A percentile compares a stretch with the other conserved stretches of the same genome.
These are phyloP conservation scores for Candida arabinofermentans DNA, from an alignment of 805 yeast species.

Conservation along the genomic window DNA sequence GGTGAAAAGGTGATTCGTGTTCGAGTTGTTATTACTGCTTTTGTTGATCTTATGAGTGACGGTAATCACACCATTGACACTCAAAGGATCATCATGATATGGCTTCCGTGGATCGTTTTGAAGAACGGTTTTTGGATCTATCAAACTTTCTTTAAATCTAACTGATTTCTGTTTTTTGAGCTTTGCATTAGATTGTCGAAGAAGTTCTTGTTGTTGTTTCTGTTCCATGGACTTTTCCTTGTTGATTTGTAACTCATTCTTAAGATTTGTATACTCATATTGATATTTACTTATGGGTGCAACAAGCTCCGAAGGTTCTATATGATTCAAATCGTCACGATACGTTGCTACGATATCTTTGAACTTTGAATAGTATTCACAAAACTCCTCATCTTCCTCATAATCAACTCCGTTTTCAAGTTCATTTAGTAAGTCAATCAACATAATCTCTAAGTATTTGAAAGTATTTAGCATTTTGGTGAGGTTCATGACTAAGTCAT, in stretches of 20 bases:
- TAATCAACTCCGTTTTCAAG: background rate
- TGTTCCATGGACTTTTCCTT: background rate
- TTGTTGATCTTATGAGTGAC: background rate
- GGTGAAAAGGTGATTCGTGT: slow-evolving; percentile 7
- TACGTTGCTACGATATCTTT: background rate
- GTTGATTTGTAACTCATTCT: background rate
- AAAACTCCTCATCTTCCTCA: background rate
- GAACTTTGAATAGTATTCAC: background rate
- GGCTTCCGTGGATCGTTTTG: slow-evolving; percentile 2
- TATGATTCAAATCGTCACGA: background rate
- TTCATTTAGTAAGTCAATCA: slow-evolving; percentile 12
- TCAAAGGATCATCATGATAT: slow-evolving; percentile 12
- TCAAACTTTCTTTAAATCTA: slow-evolving; percentile 21
- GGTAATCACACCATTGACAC: background rate
- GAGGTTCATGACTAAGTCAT: slow-evolving; percentile 10
- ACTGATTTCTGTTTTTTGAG: slow-evolving; percentile 22
- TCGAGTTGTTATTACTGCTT: background rate
- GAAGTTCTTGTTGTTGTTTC: background rate
- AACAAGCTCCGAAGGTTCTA: background rate
- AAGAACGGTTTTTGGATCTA: slow-evolving; percentile 12
- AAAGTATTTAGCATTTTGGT: slow-evolving; percentile 10
- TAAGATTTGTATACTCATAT: background rate
- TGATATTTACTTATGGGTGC: background rate
- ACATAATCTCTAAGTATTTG: slow-evolving; percentile 13
- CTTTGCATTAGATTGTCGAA: no score